Conservation (phyloP, 2,329 filamentous ascomycete species). For the Exserohilum turcica region DNA sequence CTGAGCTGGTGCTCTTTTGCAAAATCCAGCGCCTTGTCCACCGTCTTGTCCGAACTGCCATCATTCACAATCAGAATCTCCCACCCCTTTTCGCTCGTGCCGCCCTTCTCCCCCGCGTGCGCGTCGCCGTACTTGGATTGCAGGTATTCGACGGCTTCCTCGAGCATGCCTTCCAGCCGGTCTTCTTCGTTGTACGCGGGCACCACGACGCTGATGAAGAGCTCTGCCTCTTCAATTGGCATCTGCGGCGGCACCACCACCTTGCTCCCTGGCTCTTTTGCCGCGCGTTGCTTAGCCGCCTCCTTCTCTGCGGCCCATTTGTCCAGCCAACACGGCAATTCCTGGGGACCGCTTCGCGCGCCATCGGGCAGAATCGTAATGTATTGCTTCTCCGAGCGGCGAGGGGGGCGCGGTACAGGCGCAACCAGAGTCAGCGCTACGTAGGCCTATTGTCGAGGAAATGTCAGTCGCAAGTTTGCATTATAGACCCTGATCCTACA, state of each 20-base stretch:
- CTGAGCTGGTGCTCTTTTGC: constrained; percentile 69
- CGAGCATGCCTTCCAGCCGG: constrained; percentile 79
- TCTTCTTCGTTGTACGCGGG: constrained; percentile 95
- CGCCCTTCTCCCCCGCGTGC: constrained; percentile 59
- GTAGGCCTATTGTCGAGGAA: constrained; percentile 63
- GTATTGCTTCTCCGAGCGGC: constrained; percentile 83
- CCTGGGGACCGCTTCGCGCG: constrained; percentile 58
- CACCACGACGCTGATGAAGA: constrained; percentile 91
- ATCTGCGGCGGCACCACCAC: constrained; percentile 48
- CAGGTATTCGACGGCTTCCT: constrained; percentile 88
- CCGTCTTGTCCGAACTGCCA: constrained; percentile 82
- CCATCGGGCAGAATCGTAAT: constrained; percentile 73
- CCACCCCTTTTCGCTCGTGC: constrained; percentile 77
- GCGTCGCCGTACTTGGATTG: constrained; percentile 72
- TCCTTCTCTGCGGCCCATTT: constrained; percentile 67
- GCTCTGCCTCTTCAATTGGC: constrained; percentile 72
- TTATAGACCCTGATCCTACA: too few species aligned
- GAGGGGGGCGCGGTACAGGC: constrained; percentile 75
- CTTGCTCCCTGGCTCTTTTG: constrained; percentile 29
- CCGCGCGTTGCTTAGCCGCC: constrained; percentile 41
- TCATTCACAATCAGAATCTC: constrained; percentile 93
- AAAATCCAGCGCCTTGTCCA: constrained; percentile 79
- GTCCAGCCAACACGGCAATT: constrained; percentile 87
- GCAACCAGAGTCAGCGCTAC: constrained; percentile 74
- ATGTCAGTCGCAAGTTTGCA: too few species aligned